Conservation (phyloP, 129 eudicot genomes). For the Centaurea solstitialis region DNA sequence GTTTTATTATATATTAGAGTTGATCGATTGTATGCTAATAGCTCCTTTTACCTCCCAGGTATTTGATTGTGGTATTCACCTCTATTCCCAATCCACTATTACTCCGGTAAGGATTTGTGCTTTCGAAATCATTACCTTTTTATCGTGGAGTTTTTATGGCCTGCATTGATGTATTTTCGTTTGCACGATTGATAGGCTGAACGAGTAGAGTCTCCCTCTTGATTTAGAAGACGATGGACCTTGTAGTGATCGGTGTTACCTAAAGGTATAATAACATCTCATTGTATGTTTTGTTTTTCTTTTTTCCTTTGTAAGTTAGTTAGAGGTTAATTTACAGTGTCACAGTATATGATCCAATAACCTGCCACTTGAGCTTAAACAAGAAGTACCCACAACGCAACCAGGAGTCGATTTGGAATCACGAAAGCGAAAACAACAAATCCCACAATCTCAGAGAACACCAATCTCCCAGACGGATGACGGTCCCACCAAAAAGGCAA, state of each 20-base stretch:
- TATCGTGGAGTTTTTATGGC: no score
- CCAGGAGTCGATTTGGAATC: no score
- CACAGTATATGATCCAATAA: neutral
- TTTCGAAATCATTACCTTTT: neutral
- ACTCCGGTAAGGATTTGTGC: constrained; percentile 50
- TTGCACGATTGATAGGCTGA: no score
- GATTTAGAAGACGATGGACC: constrained; percentile 60
- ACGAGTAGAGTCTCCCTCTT: no score
- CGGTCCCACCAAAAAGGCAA: no score
- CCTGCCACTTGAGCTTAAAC: no score
- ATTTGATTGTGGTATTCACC: constrained; percentile 75
- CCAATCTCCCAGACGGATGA: no score
- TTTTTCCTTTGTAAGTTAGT: neutral
- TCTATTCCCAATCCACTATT: no score
- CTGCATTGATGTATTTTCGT: no score
- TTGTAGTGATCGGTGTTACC: constrained; percentile 66
- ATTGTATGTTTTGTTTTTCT: neutral
- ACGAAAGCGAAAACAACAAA: no score
- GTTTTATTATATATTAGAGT: neutral
- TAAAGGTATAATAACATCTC: constrained; percentile 44
- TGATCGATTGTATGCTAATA: constrained; percentile 2
- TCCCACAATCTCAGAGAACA: no score
- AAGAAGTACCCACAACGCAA: no score
- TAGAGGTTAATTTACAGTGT: neutral
- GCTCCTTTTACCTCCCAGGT: constrained; percentile 33